Base-by-base conservation (phyloP, 331 rosid species). In the Malus hybrid region DNA sequence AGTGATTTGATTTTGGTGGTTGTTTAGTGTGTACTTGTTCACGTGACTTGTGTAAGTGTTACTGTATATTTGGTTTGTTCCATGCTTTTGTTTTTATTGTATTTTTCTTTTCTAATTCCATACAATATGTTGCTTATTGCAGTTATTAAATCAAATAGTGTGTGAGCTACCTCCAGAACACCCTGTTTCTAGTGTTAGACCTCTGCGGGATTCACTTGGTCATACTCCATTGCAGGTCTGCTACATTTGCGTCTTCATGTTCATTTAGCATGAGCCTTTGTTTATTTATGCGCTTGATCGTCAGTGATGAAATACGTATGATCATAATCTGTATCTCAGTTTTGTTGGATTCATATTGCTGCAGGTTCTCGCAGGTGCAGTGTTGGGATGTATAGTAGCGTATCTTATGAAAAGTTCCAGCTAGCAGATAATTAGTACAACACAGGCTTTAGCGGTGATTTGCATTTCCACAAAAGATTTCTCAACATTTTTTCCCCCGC, bases 351-450 rank as follows among this genome's bases (percentile, higher is more conserved):
- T 72, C 16, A 4, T n/a, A 6, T 62, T 42, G 73, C 61, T 76
- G 75, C 84, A 86, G 87, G 90, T 86, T 28, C 66, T 81, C 22
- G 90, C 90, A 18, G 90, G 90, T 86, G 90, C 82, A 65, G 31
- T 81, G 65, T 66, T 86, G 87, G 90, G 90, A 71, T 79, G 80
- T 62, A n/a, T 79, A 39, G 80, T 86, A 16, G 87, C 90, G 20
- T 79, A 36, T 56, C 83, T 83, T n/a, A 78, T 73, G 86, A 76
- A 67, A 70, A 71, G 48, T 78, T 80, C 83, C 42, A 57, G 80
- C 44, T 78, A 83, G 70, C 50, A 5, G 52, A 69, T 33, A 66
- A 67, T 57, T 60, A 7, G 54, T 57, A 52, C 65, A 22, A 19
- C 52, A 29, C 24, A 39, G 71, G 70, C 65, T 67, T n/a, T 19